These are phyloP conservation scores for Alternaria panax DNA, from an alignment of 2,329 filamentous ascomycete species.

Conservation along the genomic window DNA sequence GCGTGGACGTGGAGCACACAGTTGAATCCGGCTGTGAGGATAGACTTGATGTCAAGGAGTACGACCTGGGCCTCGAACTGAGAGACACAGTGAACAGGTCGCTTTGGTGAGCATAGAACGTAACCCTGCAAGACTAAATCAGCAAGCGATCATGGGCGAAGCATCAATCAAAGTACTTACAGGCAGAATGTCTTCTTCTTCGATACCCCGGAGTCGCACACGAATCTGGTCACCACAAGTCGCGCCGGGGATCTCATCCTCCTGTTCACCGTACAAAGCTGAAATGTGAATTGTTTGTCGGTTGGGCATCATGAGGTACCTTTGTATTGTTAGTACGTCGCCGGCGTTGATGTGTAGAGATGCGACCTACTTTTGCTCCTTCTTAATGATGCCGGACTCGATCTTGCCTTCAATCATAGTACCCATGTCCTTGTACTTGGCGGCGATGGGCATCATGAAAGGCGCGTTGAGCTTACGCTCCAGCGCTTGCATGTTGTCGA, in stretches of 20 bases:
- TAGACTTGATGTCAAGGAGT: conserved; percentile 92
- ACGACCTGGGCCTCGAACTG: conserved; percentile 96
- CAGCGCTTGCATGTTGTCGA: conserved; percentile 90
- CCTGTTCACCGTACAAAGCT: conserved; percentile 91
- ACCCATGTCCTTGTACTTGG: conserved; percentile 96
- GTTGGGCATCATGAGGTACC: conserved; percentile 94
- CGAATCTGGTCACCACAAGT: conserved; percentile 96
- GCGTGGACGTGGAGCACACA: conserved; percentile 98
- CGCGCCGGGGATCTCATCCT: conserved; percentile 83
- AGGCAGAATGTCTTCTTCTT: conserved; percentile 95
- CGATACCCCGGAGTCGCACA: conserved; percentile 87
- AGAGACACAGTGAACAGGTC: conserved; percentile 87
- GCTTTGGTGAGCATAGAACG: conserved; percentile 93
- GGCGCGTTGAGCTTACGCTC: conserved; percentile 97
- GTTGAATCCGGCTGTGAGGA: conserved; percentile 94
- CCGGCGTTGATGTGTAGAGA: not conserved
- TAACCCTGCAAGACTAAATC: conserved; percentile 61
- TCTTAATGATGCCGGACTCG: conserved; percentile 67
- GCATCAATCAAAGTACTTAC: conserved; percentile 44
- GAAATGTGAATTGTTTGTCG: conserved; percentile 80
- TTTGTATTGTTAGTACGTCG: conserved; percentile 62
- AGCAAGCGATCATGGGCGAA: not conserved
- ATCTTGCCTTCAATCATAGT: conserved; percentile 98
- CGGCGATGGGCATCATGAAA: conserved; percentile 98
- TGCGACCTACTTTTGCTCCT: conserved; percentile 12